These are phyloP conservation scores for Agapanthus africanus DNA, from an alignment of 106 monocot species.

Conservation along the genomic window DNA sequence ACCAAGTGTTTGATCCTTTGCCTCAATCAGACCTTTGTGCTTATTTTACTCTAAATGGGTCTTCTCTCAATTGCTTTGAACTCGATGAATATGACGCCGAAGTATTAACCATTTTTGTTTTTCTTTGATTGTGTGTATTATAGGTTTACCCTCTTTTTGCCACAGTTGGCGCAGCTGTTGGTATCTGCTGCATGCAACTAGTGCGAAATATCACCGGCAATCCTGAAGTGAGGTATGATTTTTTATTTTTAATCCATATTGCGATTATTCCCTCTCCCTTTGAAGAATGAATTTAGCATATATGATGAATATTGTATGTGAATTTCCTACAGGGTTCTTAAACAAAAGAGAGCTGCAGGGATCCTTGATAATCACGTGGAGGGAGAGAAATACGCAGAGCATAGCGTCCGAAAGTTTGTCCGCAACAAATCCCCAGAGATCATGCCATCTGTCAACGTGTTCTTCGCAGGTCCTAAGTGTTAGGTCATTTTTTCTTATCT, in stretches of 20 bases:
- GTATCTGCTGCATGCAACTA: neutral
- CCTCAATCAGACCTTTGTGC: too few species aligned
- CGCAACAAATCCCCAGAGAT: slow-evolving; percentile 37
- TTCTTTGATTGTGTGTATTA: neutral
- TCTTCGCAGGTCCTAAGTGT: neutral
- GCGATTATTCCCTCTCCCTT: too few species aligned
- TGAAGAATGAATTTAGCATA: too few species aligned
- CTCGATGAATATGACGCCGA: neutral
- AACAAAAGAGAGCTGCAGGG: slow-evolving; percentile 53
- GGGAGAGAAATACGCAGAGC: slow-evolving; percentile 45
- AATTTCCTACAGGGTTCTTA: slow-evolving; percentile 47
- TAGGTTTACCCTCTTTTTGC: neutral
- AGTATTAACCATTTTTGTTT: neutral
- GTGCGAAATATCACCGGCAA: neutral
- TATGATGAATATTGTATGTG: too few species aligned
- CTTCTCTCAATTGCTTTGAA: neutral
- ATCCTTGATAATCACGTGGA: slow-evolving; percentile 48
- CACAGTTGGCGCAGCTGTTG: neutral
- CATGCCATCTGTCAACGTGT: slow-evolving; percentile 34
- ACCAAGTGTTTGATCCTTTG: too few species aligned
- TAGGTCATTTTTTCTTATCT: too few species aligned
- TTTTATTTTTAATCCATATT: too few species aligned
- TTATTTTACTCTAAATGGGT: neutral
- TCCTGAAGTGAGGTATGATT: neutral
- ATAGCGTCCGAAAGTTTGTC: slow-evolving; percentile 38